Evolutionary conservation across 495 filamentous ascomycete species (phyloP).

Genomic region (Neurospora sp.): DNA sequence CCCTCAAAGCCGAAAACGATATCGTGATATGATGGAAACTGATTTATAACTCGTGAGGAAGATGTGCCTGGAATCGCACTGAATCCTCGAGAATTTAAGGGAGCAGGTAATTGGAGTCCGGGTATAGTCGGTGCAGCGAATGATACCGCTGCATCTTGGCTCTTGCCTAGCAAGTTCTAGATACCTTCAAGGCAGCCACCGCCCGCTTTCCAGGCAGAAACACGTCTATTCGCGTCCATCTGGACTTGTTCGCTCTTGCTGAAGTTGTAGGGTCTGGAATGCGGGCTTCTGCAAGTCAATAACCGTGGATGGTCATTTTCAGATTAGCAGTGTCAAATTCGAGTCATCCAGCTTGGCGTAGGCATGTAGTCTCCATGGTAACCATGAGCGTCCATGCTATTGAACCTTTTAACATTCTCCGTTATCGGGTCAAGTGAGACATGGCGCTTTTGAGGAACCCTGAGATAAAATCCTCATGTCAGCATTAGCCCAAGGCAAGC

Average conservation of each 20-base stretch:
- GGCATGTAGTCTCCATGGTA: background rate
- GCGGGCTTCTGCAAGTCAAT: slow-evolving; percentile 18
- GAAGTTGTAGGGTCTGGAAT: slow-evolving; percentile 18
- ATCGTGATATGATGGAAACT: background rate
- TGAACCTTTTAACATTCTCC: background rate
- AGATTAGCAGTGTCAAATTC: background rate
- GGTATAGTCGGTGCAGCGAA: slow-evolving; percentile 1
- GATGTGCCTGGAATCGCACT: slow-evolving; percentile 1
- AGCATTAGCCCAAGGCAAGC: background rate
- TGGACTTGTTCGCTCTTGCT: slow-evolving; percentile 10
- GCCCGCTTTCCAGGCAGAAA: background rate
- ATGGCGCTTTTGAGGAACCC: background rate
- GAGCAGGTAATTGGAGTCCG: slow-evolving; percentile 1
- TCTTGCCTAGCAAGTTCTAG: background rate
- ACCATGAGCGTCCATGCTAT: background rate
- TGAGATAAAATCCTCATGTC: background rate
- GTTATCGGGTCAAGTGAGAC: background rate
- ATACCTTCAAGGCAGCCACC: background rate
- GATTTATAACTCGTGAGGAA: background rate
- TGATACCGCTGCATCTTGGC: background rate
- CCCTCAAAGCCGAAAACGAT: background rate
- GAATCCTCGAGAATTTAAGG: slow-evolving; percentile 5
- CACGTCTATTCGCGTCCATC: background rate
- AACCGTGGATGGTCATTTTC: background rate
- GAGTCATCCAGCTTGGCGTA: background rate